These are phyloP conservation scores for Phialophora chinensis DNA, from an alignment of 2,329 filamentous ascomycete genomes.

Conservation along the genomic window DNA sequence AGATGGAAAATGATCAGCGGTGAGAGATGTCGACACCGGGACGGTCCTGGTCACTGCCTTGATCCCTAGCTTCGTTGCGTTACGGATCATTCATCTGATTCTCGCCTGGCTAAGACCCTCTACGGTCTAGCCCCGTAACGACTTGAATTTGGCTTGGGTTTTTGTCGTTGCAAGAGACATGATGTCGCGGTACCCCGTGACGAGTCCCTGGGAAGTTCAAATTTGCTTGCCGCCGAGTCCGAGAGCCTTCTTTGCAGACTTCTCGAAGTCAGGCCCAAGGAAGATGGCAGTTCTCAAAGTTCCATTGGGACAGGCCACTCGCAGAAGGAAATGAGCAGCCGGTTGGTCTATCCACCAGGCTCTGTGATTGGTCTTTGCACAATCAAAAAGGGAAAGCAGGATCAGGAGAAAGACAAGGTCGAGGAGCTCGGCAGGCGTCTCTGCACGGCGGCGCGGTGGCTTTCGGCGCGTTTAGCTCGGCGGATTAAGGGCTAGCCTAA, in stretches of 20 bases:
- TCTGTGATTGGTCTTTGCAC: background rate
- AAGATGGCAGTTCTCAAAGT: background rate
- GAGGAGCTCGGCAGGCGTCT: slow-evolving; percentile 1
- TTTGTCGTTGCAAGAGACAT: background rate
- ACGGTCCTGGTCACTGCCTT: background rate
- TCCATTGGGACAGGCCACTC: background rate
- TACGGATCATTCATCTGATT: background rate
- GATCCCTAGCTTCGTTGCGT: background rate
- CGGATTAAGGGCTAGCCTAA: slow-evolving; percentile 2
- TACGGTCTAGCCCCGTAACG: background rate
- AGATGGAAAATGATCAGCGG: slow-evolving; percentile 15
- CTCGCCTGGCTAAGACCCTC: background rate
- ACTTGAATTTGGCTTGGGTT: background rate
- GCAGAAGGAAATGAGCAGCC: background rate
- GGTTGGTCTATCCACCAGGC: background rate
- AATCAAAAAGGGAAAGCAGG: slow-evolving; percentile 6
- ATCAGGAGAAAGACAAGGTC: slow-evolving; percentile 9
- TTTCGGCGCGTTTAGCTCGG: slow-evolving; percentile 5
- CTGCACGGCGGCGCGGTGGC: slow-evolving; percentile 5
- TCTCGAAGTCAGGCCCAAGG: background rate
- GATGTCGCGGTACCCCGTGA: background rate
- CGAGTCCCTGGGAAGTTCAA: background rate
- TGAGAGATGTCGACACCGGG: slow-evolving; percentile 7
- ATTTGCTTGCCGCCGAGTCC: background rate
- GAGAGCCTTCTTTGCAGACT: background rate